Conservation (phyloP, 2,329 filamentous ascomycete genomes). For the Samsoniella hepiali region DNA sequence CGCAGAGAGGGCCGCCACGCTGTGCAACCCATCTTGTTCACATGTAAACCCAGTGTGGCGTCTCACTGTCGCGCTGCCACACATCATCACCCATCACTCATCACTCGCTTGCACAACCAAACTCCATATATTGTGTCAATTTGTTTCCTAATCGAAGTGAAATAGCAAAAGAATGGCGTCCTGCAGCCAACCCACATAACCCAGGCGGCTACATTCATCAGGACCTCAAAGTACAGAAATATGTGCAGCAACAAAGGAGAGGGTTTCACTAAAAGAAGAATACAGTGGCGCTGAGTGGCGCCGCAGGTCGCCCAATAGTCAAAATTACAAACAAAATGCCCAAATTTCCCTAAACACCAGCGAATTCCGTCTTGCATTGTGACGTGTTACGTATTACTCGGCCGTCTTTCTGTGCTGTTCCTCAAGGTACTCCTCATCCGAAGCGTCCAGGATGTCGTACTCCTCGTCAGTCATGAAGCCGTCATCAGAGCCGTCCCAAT, state of each 20-base stretch:
- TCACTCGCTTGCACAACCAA: background rate
- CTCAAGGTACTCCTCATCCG: slow-evolving; percentile 76
- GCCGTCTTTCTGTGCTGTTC: slow-evolving; percentile 47
- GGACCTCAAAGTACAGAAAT: background rate
- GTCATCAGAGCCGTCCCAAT: slow-evolving; percentile 61
- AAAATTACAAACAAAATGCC: background rate
- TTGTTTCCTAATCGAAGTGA: slow-evolving; percentile 10
- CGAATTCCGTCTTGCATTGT: background rate
- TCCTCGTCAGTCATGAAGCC: slow-evolving; percentile 96
- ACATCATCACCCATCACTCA: background rate
- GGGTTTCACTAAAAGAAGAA: slow-evolving; percentile 1
- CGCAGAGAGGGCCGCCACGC: no score
- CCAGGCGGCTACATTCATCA: background rate
- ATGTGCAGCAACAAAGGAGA: background rate
- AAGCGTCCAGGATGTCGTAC: slow-evolving; percentile 94
- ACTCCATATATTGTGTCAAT: slow-evolving; percentile 7
- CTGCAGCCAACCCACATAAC: background rate
- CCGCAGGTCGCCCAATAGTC: background rate
- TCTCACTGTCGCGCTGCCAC: background rate
- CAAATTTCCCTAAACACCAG: slow-evolving; percentile 2
- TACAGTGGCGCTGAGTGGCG: slow-evolving; percentile 11
- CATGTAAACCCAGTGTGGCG: no score
- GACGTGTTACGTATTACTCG: slow-evolving; percentile 35
- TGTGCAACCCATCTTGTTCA: no score
- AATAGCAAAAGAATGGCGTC: slow-evolving; percentile 15